Evolutionary conservation across 768 basidiomycete genomes (phyloP).

Genomic region (Mycena olivaceomarginata): DNA sequence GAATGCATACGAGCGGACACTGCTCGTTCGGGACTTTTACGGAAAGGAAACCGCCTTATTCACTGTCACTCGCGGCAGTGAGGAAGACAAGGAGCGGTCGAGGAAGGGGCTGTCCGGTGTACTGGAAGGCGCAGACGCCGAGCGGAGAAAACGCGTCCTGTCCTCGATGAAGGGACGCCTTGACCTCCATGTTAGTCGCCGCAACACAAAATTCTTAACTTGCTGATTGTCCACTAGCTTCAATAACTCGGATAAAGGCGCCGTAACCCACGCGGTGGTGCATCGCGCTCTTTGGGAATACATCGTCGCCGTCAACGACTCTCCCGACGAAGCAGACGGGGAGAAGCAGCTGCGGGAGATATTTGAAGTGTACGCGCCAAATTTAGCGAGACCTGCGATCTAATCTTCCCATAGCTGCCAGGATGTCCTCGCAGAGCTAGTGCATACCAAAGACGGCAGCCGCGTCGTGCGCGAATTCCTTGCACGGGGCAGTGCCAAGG

Average conservation of each 20-base stretch:
- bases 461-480: slow-evolving; percentile 91
- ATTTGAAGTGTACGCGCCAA: slow-evolving; percentile 79
- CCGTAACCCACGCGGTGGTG: slow-evolving; percentile 90
- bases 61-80: slow-evolving; percentile 70
- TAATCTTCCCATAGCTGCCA: slow-evolving; percentile 73
- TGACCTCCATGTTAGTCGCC: slow-evolving; percentile 81
- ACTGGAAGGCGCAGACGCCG: slow-evolving; percentile 77
- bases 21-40: slow-evolving; percentile 92
- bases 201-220: not conserved
- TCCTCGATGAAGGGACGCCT: slow-evolving; percentile 81
- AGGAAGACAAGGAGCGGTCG: slow-evolving; percentile 77
- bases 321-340: slow-evolving; percentile 77
- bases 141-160: slow-evolving; percentile 81
- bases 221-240: slow-evolving; percentile 69
- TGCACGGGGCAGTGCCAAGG: slow-evolving; percentile 89
- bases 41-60: slow-evolving; percentile 92
- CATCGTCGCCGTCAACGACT: slow-evolving; percentile 73
- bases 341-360: slow-evolving; percentile 88
- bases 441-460: slow-evolving; percentile 95
- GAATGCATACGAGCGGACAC: slow-evolving; percentile 88
- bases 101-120: slow-evolving; percentile 83
- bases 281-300: slow-evolving; percentile 94
- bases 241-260: slow-evolving; percentile 94
- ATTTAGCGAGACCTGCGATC: not conserved
- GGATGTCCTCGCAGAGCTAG: slow-evolving; percentile 93